phyloP scores from a whole-genome alignment of 1,284 basidiomycete species.

The Malassezia globosa region DNA sequence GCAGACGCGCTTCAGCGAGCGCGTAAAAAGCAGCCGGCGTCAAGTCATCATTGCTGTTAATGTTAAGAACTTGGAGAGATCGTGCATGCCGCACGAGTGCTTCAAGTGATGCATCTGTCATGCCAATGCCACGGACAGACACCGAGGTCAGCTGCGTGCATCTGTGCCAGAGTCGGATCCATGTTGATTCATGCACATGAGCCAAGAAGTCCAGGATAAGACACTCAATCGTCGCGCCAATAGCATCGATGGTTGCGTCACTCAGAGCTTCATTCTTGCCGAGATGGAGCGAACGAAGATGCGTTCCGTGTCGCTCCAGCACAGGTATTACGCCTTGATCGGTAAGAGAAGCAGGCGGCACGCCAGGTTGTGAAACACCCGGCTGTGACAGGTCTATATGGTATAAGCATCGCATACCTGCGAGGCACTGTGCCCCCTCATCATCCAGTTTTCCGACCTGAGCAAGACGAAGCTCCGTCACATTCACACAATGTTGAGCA shows the following conservation, averaged over 20 bases:
- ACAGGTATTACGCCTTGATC: constrained; percentile 57
- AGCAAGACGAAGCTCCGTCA: constrained; percentile 64
- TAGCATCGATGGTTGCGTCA: constrained; percentile 57
- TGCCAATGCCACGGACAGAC: constrained; percentile 45
- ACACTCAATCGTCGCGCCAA: constrained; percentile 55
- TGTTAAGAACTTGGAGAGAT: constrained; percentile 58
- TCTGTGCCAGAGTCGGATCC: background rate
- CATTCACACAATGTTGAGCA: constrained; percentile 55
- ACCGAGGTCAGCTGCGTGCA: constrained; percentile 20
- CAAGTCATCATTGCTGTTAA: constrained; percentile 54
- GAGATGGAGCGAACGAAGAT: constrained; percentile 55
- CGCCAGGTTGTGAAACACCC: constrained; percentile 44
- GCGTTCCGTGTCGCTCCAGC: constrained; percentile 53
- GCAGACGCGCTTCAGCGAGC: constrained; percentile 47
- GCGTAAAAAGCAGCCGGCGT: constrained; percentile 50
- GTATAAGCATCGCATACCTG: constrained; percentile 51
- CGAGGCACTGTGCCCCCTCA: constrained; percentile 27
- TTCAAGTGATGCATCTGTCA: constrained; percentile 56
- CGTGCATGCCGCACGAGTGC: constrained; percentile 49
- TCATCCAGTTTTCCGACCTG: constrained; percentile 59
- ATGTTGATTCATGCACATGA: constrained; percentile 9
- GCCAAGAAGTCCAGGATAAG: constrained; percentile 48
- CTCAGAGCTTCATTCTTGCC: constrained; percentile 57
- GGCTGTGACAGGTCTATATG: constrained; percentile 59
- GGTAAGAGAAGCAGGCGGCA: constrained; percentile 49